Conservation (phyloP, 169 alveolate species). For the Eimeria falciformis region DNA sequence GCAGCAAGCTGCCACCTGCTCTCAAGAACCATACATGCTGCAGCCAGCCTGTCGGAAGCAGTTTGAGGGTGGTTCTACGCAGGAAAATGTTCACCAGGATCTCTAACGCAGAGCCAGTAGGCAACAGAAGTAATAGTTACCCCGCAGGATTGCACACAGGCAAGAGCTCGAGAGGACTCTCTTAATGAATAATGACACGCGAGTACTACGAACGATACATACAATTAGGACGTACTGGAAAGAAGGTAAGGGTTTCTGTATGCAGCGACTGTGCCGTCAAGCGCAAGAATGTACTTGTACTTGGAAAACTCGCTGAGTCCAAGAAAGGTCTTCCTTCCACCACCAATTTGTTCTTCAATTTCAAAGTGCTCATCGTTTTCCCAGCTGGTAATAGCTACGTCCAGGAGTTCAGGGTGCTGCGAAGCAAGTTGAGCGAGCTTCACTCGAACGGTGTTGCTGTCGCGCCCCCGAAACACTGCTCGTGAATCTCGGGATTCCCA, state of each 20-base stretch:
- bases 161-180: no score
- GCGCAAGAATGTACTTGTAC: slow-evolving; percentile 69
- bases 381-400: slow-evolving; percentile 78
- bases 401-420: slow-evolving; percentile 64
- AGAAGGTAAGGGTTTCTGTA: slow-evolving; percentile 76
- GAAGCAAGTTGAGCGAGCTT: slow-evolving; percentile 65
- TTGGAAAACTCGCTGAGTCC: slow-evolving; percentile 65
- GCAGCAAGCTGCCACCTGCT: slow-evolving; percentile 74
- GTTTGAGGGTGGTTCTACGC: no score
- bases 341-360: slow-evolving; percentile 67
- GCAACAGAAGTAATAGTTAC: no score
- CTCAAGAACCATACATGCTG: no score
- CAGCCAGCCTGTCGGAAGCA: no score
- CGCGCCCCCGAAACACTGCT: slow-evolving; percentile 75
- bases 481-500: slow-evolving; percentile 56
- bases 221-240: slow-evolving; percentile 74
- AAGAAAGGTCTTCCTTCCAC: slow-evolving; percentile 47
- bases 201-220: no score
- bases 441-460: slow-evolving; percentile 75
- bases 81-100: no score
- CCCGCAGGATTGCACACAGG: no score
- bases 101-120: no score
- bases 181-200: no score
- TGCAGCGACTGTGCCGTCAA: slow-evolving; percentile 78
- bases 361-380: slow-evolving; percentile 72